phyloP scores from a whole-genome alignment of 352 stramenopile genomes.

The Globisporangium abappressorium region DNA sequence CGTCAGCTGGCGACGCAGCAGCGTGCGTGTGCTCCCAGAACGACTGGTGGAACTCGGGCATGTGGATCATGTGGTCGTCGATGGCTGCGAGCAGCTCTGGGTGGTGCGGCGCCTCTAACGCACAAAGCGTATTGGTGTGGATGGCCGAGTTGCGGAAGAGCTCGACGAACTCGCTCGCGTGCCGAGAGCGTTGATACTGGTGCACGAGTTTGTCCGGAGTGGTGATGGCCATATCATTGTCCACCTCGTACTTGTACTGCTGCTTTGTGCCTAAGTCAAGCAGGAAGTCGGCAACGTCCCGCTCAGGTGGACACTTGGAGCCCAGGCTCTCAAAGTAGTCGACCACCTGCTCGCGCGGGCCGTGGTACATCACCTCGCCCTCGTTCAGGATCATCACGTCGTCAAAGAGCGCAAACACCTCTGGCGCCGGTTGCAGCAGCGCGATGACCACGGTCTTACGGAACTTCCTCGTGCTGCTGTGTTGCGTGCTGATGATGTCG shows the following conservation, averaged over 20 bases:
- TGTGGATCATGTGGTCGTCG: constrained; percentile 26
- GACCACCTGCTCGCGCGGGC: constrained; percentile 17
- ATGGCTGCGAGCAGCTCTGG: constrained; percentile 19
- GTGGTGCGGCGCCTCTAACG: constrained; percentile 15
- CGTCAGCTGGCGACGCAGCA: constrained; percentile 45
- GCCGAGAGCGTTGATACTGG: constrained; percentile 5
- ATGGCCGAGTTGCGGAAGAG: constrained; percentile 24
- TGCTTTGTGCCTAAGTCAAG: constrained; percentile 18
- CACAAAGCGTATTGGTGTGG: constrained; percentile 17
- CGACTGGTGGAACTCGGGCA: constrained; percentile 31
- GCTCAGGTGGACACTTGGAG: constrained; percentile 12
- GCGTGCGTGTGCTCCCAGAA: constrained; percentile 23
- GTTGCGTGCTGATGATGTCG: constrained; percentile 55
- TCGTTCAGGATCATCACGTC: constrained; percentile 50
- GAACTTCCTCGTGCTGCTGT: constrained; percentile 42
- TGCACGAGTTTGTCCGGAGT: background rate
- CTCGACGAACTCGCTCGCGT: constrained; percentile 33
- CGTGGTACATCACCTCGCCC: constrained; percentile 38
- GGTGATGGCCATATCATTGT: background rate
- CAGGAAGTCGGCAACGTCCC: constrained; percentile 20
- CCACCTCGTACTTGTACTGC: constrained; percentile 17
- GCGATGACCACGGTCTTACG: too few relatives aligned
- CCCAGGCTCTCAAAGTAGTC: constrained; percentile 19
- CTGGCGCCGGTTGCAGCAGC: constrained; percentile 70
- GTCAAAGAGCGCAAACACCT: constrained; percentile 54